Evolutionary conservation across 2,329 filamentous ascomycete species (phyloP).

Genomic region (Colletotrichum spinosum): DNA sequence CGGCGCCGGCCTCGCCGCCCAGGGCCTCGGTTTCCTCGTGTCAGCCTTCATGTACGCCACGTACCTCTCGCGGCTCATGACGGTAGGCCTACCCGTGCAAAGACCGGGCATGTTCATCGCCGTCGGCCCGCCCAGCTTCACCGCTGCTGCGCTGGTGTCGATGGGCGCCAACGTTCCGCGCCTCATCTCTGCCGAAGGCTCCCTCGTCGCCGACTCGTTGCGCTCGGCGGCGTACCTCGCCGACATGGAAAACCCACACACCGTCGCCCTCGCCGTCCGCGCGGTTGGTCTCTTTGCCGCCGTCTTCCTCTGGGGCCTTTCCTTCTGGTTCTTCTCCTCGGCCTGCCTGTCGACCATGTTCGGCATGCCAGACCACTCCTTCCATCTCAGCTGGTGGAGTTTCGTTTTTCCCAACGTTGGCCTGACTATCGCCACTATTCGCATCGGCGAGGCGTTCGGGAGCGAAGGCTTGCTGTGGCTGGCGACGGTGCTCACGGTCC

Average conservation of each 20-base stretch:
- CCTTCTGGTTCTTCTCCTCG: slow-evolving; percentile 63
- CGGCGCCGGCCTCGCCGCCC: slow-evolving; percentile 67
- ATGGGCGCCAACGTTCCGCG: slow-evolving; percentile 30
- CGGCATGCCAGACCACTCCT: slow-evolving; percentile 45
- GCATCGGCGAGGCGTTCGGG: slow-evolving; percentile 59
- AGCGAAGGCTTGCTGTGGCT: slow-evolving; percentile 60
- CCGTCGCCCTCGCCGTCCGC: slow-evolving; percentile 33
- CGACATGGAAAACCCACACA: slow-evolving; percentile 22
- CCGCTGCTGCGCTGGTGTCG: slow-evolving; percentile 48
- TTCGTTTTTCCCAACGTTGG: slow-evolving; percentile 71
- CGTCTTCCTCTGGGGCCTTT: slow-evolving; percentile 48
- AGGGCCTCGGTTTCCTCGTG: slow-evolving; percentile 70
- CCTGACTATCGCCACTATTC: slow-evolving; percentile 64
- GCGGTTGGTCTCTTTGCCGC: slow-evolving; percentile 27
- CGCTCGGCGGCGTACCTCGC: slow-evolving; percentile 22
- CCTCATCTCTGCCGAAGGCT: slow-evolving; percentile 19
- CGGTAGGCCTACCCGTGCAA: slow-evolving; percentile 65
- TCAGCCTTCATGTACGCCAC: slow-evolving; percentile 70
- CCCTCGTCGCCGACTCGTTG: slow-evolving; percentile 26
- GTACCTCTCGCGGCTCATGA: slow-evolving; percentile 70
- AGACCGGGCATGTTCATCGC: slow-evolving; percentile 74
- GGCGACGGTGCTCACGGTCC: slow-evolving; percentile 61
- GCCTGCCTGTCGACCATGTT: slow-evolving; percentile 57
- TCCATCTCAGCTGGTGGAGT: slow-evolving; percentile 68
- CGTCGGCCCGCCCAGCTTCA: slow-evolving; percentile 67